Percentiles rank a stretch among this genome's conserved stretches.
These are phyloP conservation scores for Salinomyces thailandicus DNA, from an alignment of 2,329 filamentous ascomycete species.

Conservation along the genomic window DNA sequence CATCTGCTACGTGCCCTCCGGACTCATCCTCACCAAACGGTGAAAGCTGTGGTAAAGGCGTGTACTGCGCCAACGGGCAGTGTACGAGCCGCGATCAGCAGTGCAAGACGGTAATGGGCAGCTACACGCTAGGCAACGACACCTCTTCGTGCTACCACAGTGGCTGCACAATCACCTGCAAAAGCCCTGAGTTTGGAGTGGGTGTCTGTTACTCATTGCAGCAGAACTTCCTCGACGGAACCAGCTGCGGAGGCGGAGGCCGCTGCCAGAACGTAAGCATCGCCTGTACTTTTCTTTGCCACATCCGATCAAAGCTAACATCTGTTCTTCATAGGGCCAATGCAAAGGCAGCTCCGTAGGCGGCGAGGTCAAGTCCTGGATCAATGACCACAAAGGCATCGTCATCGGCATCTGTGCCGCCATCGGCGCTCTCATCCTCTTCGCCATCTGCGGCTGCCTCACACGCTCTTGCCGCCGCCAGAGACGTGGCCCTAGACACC, in stretches of 20 bases:
- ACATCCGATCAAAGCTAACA: constrained; percentile 7
- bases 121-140: constrained; percentile 60
- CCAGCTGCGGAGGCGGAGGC: constrained; percentile 69
- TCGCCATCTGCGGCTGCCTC: constrained; percentile 60
- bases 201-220: constrained; percentile 64
- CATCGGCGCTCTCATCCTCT: constrained; percentile 60
- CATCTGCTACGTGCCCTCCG: constrained; percentile 58
- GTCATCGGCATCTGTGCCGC: constrained; percentile 69
- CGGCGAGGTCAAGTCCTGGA: constrained; percentile 64
- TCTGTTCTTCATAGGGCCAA: constrained; percentile 42
- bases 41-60: constrained; percentile 56
- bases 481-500: constrained; percentile 10
- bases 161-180: constrained; percentile 68
- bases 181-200: constrained; percentile 54
- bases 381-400: constrained; percentile 64
- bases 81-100: constrained; percentile 88
- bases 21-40: constrained; percentile 63
- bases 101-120: constrained; percentile 75
- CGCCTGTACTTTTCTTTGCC: neutral
- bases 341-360: constrained; percentile 62
- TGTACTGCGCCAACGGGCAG: constrained; percentile 81
- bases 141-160: constrained; percentile 66
- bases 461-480: constrained; percentile 42
- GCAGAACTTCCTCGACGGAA: constrained; percentile 92
- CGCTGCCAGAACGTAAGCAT: constrained; percentile 56